Conservation (phyloP, 139 green algal genomes). For the Chlorokybus atmophyticus region DNA sequence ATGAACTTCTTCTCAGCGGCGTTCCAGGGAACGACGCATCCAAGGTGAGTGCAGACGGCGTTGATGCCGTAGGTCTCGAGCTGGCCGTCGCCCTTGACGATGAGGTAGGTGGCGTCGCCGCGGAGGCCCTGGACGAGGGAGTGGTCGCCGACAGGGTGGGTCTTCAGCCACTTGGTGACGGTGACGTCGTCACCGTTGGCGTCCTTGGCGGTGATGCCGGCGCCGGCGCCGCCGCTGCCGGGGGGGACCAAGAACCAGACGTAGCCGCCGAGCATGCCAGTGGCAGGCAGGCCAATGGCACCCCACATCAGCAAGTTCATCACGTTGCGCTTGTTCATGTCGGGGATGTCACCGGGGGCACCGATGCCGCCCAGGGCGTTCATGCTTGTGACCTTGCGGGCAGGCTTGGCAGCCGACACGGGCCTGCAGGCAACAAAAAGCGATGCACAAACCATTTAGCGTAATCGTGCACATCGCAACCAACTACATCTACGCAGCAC, state of each 20-base stretch:
- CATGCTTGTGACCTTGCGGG: too few relatives aligned
- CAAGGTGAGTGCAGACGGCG: slow-evolving; percentile 98
- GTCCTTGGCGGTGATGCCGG: slow-evolving; percentile 80
- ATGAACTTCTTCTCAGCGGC: slow-evolving; percentile 99
- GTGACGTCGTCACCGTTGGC: slow-evolving; percentile 88
- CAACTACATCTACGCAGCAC: too few relatives aligned
- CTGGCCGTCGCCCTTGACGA: slow-evolving; percentile 63
- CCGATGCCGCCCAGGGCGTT: too few relatives aligned
- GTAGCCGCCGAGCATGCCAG: slow-evolving; percentile 46
- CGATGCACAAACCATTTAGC: too few relatives aligned
- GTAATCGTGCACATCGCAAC: too few relatives aligned
- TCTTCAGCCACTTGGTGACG: slow-evolving; percentile 61
- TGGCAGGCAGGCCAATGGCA: slow-evolving; percentile 48
- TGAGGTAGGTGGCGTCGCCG: slow-evolving; percentile 95
- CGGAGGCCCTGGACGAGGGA: slow-evolving; percentile 90
- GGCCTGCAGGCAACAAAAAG: too few relatives aligned
- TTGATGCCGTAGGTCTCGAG: slow-evolving; percentile 93
- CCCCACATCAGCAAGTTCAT: slow-evolving; percentile 81
- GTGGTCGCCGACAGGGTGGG: slow-evolving; percentile 66
- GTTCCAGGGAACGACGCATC: slow-evolving; percentile 98
- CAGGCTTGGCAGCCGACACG: too few relatives aligned
- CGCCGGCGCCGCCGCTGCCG: slow-evolving; percentile 57
- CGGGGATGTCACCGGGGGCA: too few relatives aligned
- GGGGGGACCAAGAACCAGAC: slow-evolving; percentile 62
- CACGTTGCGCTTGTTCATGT: slow-evolving; percentile 64